Evolutionary conservation across 768 basidiomycete species (phyloP).

Genomic region (Boletus rubescentipes): DNA sequence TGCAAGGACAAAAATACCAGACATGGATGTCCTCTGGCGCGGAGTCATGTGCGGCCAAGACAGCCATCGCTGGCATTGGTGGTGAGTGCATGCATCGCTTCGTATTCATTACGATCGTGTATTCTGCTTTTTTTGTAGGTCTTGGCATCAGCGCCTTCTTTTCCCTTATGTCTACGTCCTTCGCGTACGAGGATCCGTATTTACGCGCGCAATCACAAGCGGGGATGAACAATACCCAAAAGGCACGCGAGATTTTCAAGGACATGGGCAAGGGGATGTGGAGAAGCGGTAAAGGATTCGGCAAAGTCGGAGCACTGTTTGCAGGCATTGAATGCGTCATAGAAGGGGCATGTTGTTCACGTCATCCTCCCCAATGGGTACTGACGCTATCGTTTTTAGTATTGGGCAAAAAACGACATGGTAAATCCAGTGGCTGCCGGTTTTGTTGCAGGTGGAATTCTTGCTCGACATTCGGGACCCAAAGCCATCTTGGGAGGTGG

Average conservation of each 20-base stretch:
- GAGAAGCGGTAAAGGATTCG: conserved; percentile 87
- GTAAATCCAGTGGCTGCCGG: conserved; percentile 87
- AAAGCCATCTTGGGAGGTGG: conserved; percentile 87
- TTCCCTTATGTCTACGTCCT: conserved; percentile 93
- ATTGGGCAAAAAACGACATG: conserved; percentile 95
- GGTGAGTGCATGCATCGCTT: conserved; percentile 50
- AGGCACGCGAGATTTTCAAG: conserved; percentile 81
- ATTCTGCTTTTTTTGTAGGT: conserved; percentile 45
- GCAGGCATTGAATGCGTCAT: conserved; percentile 96
- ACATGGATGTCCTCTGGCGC: conserved; percentile 65
- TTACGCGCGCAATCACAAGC: conserved; percentile 61
- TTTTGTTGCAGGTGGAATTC: conserved; percentile 83
- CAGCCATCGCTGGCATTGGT: conserved; percentile 73
- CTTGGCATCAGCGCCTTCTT: conserved; percentile 94
- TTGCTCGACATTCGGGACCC: conserved; percentile 86
- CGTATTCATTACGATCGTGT: background rate
- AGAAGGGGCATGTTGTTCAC: conserved; percentile 72
- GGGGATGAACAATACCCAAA: conserved; percentile 64
- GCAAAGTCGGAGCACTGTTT: conserved; percentile 90
- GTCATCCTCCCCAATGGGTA: background rate
- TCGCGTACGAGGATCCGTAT: conserved; percentile 92
- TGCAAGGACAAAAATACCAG: conserved; percentile 68
- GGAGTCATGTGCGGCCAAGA: conserved; percentile 88
- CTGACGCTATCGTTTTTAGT: conserved; percentile 46
- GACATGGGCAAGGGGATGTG: conserved; percentile 96